Evolutionary conservation across 345 rosid genomes (phyloP).

Genomic region (Boechera stricta): DNA sequence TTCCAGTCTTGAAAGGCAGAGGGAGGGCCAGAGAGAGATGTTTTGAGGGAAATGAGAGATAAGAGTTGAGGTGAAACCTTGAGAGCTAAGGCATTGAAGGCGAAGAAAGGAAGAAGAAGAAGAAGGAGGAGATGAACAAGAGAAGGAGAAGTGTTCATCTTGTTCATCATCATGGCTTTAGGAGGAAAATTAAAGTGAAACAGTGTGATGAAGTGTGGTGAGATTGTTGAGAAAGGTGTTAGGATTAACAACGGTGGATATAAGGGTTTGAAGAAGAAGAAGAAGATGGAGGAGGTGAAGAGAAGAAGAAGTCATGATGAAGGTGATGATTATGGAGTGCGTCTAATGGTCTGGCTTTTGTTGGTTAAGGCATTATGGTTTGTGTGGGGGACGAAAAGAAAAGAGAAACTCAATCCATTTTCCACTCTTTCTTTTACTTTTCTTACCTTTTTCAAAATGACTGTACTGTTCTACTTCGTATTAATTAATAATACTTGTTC

Average conservation of each 20-base stretch:
- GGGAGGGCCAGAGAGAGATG: conserved; percentile 64
- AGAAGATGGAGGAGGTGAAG: conserved; percentile 21
- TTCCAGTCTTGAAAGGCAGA: conserved; percentile 78
- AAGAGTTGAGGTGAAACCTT: conserved; percentile 60
- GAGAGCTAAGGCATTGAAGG: conserved; percentile 48
- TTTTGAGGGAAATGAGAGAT: conserved; percentile 75
- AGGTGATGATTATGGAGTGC: conserved; percentile 50
- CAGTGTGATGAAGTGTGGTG: conserved; percentile 35
- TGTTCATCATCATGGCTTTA: conserved; percentile 36
- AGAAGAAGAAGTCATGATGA: conserved; percentile 69
- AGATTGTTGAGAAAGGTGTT: conserved; percentile 39
- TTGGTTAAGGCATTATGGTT: conserved; percentile 47
- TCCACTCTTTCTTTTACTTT: conserved; percentile 43
- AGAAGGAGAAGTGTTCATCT: conserved; percentile 50
- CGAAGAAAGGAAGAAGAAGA: conserved; percentile 41
- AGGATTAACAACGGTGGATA: conserved; percentile 49
- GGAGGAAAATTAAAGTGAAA: conserved; percentile 44
- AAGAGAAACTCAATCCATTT: conserved; percentile 35
- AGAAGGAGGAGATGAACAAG: conserved; percentile 31
- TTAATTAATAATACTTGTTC: background rate
- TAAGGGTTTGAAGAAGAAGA: conserved; percentile 43
- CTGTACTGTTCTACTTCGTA: background rate
- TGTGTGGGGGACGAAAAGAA: conserved; percentile 45
- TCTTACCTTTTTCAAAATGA: conserved; percentile 23
- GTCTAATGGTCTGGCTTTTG: conserved; percentile 48